Evolutionary conservation across 202 grass and related monocot species (phyloP), one percentile per base, ranked within the genome.

Genomic region (Dendrocalamus latiflorus): DNA sequence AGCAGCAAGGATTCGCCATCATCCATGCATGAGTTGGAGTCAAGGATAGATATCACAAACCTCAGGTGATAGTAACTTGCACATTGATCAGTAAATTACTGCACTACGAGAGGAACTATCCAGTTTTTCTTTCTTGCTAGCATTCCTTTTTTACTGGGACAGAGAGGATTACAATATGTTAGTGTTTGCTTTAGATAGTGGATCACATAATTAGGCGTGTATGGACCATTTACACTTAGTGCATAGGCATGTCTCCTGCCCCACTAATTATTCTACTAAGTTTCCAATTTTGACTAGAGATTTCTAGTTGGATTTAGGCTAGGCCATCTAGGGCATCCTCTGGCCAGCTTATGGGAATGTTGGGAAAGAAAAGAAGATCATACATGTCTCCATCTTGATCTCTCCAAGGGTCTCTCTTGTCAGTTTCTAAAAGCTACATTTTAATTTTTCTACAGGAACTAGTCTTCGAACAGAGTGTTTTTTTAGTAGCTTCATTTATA

Each of bases 181-280:
- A 49, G n/a, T 71, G 71, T 34, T 72, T 57, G 50, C 83, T 86
- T 90, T 86, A 89, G 70, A 59, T 79, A 83, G 83, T 90, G 88
- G 68, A 42, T 63, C 53, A 41, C 74, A 90, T 83, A 86, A 90
- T 90, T 90, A 79, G 59, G 33, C 60, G 10, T 86, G 59, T 64
- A 59, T 73, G 33, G 83, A 72, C 83, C 73, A 86, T 83, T 78
- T 42, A 78, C 56, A 55, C 57, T 82, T 82, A 78, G 83, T 83
- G 83, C 83, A 34, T 2, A 51, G 9, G 41, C 69, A 74, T 74
- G 65, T 39, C 75, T 39, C 75, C 3, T 78, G 30, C 65, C 55
- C 78, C 41, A 70, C 87, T 34, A 44, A 76, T 66, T 81, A 38
- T 82, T 68, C 47, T 68, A 73, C 16, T 68, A 79, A 44, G 59